These are phyloP conservation scores for Fusarium mexicanum DNA, from an alignment of 2,329 filamentous ascomycete genomes.

Conservation along the genomic window DNA sequence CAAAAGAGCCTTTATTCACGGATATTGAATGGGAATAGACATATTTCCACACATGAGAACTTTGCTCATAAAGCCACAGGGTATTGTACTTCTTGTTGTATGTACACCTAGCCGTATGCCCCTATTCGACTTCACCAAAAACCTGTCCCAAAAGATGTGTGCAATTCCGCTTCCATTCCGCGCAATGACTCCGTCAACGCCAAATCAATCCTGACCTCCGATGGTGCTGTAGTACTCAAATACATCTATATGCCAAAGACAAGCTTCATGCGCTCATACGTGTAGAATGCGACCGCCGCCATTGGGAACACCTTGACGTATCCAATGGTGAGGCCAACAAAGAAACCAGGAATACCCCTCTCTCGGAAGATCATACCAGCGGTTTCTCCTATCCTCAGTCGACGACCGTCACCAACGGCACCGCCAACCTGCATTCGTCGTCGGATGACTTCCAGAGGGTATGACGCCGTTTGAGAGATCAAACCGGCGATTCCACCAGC, in stretches of 20 bases:
- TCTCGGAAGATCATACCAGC: slow-evolving; percentile 78
- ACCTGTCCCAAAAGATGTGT: slow-evolving; percentile 19
- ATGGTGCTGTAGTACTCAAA: slow-evolving; percentile 10
- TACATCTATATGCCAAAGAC: slow-evolving; percentile 68
- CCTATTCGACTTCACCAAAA: slow-evolving; percentile 5
- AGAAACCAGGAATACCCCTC: slow-evolving; percentile 83
- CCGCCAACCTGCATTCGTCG: slow-evolving; percentile 96
- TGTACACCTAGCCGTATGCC: slow-evolving; percentile 22
- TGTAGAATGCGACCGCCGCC: slow-evolving; percentile 76
- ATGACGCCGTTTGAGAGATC: slow-evolving; percentile 90
- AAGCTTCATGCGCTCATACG: slow-evolving; percentile 71
- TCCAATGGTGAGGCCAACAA: slow-evolving; percentile 91
- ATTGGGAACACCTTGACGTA: slow-evolving; percentile 95
- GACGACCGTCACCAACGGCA: slow-evolving; percentile 88
- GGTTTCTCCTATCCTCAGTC: slow-evolving; percentile 82
- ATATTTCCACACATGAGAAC: slow-evolving; percentile 6
- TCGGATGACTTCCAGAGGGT: slow-evolving; percentile 91
- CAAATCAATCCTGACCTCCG: slow-evolving; percentile 18
- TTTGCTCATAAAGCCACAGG: background rate
- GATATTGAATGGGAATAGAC: slow-evolving; percentile 6
- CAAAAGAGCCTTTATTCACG: background rate
- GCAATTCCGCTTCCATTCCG: slow-evolving; percentile 23
- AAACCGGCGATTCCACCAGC: slow-evolving; percentile 88
- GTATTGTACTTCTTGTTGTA: slow-evolving; percentile 6
- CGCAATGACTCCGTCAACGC: slow-evolving; percentile 40